These are phyloP conservation scores for Elaeagnus macrophylla DNA, from an alignment of 306 rosid genomes.

Conservation along the genomic window DNA sequence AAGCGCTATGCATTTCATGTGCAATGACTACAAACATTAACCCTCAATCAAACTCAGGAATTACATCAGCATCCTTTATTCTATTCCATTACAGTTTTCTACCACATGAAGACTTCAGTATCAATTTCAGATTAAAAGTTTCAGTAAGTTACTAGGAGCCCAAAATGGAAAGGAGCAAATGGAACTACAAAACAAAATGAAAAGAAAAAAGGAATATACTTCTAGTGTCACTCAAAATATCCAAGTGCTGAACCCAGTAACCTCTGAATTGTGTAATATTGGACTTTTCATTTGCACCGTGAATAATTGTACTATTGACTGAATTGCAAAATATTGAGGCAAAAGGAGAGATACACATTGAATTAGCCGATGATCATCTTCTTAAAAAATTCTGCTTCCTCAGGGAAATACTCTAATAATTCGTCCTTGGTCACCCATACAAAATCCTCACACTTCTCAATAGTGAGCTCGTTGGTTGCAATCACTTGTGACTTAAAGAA, in stretches of 20 bases:
- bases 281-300: background rate
- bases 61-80: too few relatives aligned
- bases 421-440: constrained; percentile 95
- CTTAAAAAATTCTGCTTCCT: constrained; percentile 58
- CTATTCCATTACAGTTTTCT: too few relatives aligned
- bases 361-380: constrained; percentile 82
- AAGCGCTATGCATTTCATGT: too few relatives aligned
- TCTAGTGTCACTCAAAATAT: background rate
- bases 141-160: background rate
- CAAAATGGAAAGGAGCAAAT: background rate
- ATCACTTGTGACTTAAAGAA: constrained; percentile 89
- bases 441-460: constrained; percentile 59
- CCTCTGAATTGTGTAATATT: constrained; percentile 9
- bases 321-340: constrained; percentile 6
- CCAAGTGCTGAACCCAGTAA: constrained; percentile 3
- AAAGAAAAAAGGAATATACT: background rate
- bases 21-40: too few relatives aligned
- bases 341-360: background rate
- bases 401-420: constrained; percentile 67
- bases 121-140: background rate
- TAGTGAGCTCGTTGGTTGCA: constrained; percentile 48
- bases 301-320: background rate
- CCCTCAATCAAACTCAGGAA: too few relatives aligned
- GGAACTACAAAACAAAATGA: background rate
- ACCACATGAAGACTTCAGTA: background rate